A percentile compares a stretch with the other conserved stretches of the same genome.
Conservation (phyloP, 2,329 filamentous ascomycete species). For the Sclerotinia glacialis region DNA sequence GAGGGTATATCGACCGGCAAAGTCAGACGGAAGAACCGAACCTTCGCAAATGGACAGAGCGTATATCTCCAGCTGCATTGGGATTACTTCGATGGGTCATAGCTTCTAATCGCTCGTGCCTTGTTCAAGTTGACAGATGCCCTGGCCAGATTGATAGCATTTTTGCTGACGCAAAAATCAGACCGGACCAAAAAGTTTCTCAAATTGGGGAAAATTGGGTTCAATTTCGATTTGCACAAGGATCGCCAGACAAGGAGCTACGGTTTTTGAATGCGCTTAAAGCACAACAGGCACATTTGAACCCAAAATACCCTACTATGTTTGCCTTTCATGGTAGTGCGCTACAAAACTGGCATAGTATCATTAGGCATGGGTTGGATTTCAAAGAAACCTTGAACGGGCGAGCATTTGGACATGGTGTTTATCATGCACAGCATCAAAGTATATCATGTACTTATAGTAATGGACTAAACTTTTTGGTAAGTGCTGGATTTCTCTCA, state of each 20-base stretch:
- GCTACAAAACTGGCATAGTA: conserved; percentile 82
- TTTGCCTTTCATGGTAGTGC: conserved; percentile 85
- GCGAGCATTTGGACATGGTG: conserved; percentile 71
- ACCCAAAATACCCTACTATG: conserved; percentile 60
- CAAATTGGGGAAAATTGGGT: conserved; percentile 63
- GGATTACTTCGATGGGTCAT: conserved; percentile 81
- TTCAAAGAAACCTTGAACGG: conserved; percentile 63
- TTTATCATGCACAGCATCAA: conserved; percentile 70
- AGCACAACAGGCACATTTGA: conserved; percentile 40
- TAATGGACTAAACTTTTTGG: neutral
- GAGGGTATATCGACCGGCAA: conserved; percentile 44
- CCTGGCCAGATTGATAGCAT: conserved; percentile 33
- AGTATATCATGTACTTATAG: conserved; percentile 47
- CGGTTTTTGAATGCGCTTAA: conserved; percentile 65
- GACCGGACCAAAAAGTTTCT: conserved; percentile 46
- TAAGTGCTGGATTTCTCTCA: conserved; percentile 24
- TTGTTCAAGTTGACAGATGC: conserved; percentile 65
- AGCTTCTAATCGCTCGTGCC: conserved; percentile 83
- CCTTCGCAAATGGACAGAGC: conserved; percentile 52
- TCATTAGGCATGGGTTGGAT: conserved; percentile 77
- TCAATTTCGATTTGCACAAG: conserved; percentile 86
- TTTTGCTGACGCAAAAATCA: conserved; percentile 26
- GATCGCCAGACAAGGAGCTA: conserved; percentile 81
- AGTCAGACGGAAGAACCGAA: conserved; percentile 32
- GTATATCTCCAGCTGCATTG: conserved; percentile 63